A percentile compares a stretch with the other conserved stretches of the same genome.
Evolutionary conservation across 768 basidiomycete genomes (phyloP).

Genomic region (Phanerochaete carnosa): DNA sequence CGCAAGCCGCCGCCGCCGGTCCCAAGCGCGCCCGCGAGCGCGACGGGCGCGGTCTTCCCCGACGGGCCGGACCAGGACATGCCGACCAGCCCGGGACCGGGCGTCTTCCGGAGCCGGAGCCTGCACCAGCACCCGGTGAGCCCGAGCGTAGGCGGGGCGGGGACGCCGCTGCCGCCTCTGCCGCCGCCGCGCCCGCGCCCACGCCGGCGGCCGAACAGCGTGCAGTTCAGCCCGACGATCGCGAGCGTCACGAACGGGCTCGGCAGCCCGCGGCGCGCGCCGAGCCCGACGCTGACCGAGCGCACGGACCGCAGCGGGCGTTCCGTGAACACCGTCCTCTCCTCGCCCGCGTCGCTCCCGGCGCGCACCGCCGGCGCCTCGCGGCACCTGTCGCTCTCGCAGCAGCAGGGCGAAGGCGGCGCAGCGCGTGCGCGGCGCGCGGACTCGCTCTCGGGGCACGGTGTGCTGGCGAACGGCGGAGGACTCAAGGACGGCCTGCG

Average conservation of each 20-base stretch:
- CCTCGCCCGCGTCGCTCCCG: constrained; percentile 19
- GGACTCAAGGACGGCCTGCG: not conserved
- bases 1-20: constrained; percentile 31
- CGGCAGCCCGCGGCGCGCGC: not conserved
- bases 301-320: constrained; percentile 8
- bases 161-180: no score
- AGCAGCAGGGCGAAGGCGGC: not conserved
- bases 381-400: constrained; percentile 38
- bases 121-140: constrained; percentile 36
- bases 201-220: constrained; percentile 61
- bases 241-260: not conserved
- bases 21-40: not conserved
- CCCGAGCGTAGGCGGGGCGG: no score
- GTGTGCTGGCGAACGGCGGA: constrained; percentile 25
- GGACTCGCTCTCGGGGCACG: constrained; percentile 10
- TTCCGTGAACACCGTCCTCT: constrained; percentile 11
- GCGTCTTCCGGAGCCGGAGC: constrained; percentile 50
- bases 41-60: constrained; percentile 23
- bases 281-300: constrained; percentile 12
- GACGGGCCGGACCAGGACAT: not conserved
- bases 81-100: constrained; percentile 18
- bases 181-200: constrained; percentile 35
- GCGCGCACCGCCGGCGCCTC: constrained; percentile 12
- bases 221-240: constrained; percentile 32
- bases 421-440: not conserved